A percentile compares a stretch with the other conserved stretches of the same genome.
Conservation (phyloP, 306 rosid genomes). For the Delonix regia region DNA sequence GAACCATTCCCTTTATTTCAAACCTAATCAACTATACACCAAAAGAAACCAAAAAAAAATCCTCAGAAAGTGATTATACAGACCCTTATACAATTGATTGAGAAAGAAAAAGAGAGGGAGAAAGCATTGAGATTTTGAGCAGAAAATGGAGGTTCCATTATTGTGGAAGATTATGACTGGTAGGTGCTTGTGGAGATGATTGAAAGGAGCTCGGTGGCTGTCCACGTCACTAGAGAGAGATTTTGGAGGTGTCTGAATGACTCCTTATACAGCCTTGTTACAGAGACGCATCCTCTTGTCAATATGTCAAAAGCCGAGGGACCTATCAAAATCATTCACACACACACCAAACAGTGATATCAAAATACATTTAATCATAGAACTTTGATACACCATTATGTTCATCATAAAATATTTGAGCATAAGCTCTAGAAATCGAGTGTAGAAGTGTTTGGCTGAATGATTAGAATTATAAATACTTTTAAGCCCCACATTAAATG, state of each 20-base stretch:
- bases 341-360: background rate
- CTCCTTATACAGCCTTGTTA: constrained; percentile 45
- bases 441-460: too few relatives aligned
- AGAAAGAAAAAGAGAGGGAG: background rate
- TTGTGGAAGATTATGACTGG: background rate
- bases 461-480: too few relatives aligned
- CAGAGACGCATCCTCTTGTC: constrained; percentile 44
- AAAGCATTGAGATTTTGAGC: background rate
- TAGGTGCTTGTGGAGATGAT: constrained; percentile 40
- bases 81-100: background rate
- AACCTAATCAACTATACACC: constrained; percentile 27
- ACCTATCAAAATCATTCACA: constrained; percentile 14
- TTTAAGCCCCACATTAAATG: too few relatives aligned
- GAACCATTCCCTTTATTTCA: constrained; percentile 4
- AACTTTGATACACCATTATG: too few relatives aligned
- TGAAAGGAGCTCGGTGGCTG: constrained; percentile 69
- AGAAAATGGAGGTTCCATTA: background rate
- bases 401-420: too few relatives aligned
- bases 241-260: constrained; percentile 58
- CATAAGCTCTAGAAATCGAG: too few relatives aligned
- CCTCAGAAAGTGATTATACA: constrained; percentile 30
- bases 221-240: constrained; percentile 85
- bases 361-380: too few relatives aligned
- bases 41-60: too few relatives aligned
- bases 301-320: constrained; percentile 14